Conservation (phyloP, 2,329 filamentous ascomycete species). For the Aspergillus proliferans region DNA sequence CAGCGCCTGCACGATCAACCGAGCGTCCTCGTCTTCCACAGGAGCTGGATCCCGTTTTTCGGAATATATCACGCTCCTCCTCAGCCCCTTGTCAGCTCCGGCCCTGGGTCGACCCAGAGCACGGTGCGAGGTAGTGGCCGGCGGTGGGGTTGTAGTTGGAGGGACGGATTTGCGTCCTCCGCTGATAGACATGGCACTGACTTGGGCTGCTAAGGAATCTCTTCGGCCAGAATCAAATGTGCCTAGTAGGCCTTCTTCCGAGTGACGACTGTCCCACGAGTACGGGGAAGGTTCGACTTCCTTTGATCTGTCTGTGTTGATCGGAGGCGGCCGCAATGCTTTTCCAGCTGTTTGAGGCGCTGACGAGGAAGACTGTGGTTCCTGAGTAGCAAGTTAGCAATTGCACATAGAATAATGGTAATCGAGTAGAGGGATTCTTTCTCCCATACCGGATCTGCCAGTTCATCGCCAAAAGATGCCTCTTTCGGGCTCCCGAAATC, state of each 20-base stretch:
- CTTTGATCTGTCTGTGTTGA: constrained; percentile 40
- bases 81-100: constrained; percentile 19
- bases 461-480: constrained; percentile 17
- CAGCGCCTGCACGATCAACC: constrained; percentile 30
- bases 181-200: constrained; percentile 10
- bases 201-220: background rate
- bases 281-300: constrained; percentile 45
- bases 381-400: background rate
- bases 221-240: constrained; percentile 20
- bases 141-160: constrained; percentile 5
- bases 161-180: constrained; percentile 11
- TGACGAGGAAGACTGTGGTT: background rate
- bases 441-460: constrained; percentile 16
- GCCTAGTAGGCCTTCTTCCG: constrained; percentile 45
- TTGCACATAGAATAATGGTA: too few relatives aligned
- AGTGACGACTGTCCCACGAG: constrained; percentile 49
- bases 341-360: constrained; percentile 17
- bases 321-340: constrained; percentile 32
- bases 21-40: constrained; percentile 36
- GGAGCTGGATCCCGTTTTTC: constrained; percentile 18
- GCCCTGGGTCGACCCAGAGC: constrained; percentile 22
- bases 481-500: constrained; percentile 33
- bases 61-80: constrained; percentile 27
- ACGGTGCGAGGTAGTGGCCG: constrained; percentile 26
- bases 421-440: background rate